Conservation (phyloP, 202 grass and related monocot genomes). For the Zoysia matrella region DNA sequence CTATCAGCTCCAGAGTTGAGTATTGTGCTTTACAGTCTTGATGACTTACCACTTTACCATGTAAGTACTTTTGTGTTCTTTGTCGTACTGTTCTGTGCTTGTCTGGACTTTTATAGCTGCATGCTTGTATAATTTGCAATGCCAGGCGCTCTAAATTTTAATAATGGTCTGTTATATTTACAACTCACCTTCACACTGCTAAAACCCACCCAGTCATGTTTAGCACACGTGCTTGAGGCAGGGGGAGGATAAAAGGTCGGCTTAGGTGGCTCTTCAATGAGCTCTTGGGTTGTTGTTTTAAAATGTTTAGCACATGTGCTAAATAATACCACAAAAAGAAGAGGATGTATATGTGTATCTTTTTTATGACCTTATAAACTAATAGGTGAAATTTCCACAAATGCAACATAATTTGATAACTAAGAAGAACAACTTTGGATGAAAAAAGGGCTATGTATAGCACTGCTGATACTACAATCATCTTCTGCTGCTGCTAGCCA, state of each 20-base stretch:
- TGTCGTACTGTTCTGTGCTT: constrained; percentile 21
- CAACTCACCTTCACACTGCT: constrained; percentile 18
- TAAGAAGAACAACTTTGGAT: too few relatives aligned
- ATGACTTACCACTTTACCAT: constrained; percentile 73
- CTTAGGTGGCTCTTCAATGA: too few relatives aligned
- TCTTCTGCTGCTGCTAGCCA: too few relatives aligned
- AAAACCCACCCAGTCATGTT: neutral
- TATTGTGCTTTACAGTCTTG: constrained; percentile 72
- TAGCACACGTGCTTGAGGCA: neutral
- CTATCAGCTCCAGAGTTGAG: constrained; percentile 74
- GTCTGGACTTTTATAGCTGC: constrained; percentile 28
- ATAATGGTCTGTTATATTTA: constrained; percentile 22
- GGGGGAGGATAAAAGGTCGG: too few relatives aligned
- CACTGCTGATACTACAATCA: too few relatives aligned
- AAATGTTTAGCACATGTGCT: too few relatives aligned
- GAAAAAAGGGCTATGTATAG: too few relatives aligned
- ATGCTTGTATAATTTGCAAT: constrained; percentile 9
- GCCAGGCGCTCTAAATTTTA: constrained; percentile 1
- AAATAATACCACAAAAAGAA: too few relatives aligned
- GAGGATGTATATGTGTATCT: too few relatives aligned
- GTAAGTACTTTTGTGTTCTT: constrained; percentile 65
- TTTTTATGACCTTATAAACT: constrained; percentile 6
- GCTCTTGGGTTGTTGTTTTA: too few relatives aligned
- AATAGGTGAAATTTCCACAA: neutral
- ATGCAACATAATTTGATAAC: too few relatives aligned